Base-by-base conservation (phyloP, 495 filamentous ascomycete species). In the Neurospora pannonica region DNA sequence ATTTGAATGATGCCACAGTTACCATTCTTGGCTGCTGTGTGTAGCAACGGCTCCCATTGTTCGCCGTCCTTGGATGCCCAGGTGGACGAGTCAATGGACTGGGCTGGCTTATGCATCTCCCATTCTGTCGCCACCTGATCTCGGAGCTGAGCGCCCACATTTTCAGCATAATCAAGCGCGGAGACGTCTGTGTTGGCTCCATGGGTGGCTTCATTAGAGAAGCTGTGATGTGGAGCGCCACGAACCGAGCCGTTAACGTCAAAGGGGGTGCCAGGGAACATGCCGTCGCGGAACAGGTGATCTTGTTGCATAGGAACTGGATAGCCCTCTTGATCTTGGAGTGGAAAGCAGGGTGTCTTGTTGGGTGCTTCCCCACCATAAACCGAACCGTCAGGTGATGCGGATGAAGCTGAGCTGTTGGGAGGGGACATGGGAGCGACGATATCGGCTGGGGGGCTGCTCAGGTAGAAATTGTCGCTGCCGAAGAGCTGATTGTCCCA, bases 21-120 rank as follows among this genome's bases (percentile, higher is more conserved):
- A 9, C 71, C 43, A 17, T 72, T 72, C 34, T 62, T 72, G 24
- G 71, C 71, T 34, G 71, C 71, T 48, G 71, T 72, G 28, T 72
- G 71, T 48, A 72, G 43, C 17, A 72, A 48, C 15, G 71, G 71
- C 71, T 72, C 71, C 40, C 40, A 72, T 37, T 31, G 71, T 17
- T 34, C 71, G 28, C 28, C 28, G 7, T 62, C 39, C 28, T 11
- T 62, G 42, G 40, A 48, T 1, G 40, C 9, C 71, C 71, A 72
- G 8, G 71, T 72, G 15, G 31, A 31, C 15, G 54, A 67, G 28
- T 9, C 28, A 34, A 34, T 67, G 15, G 71, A 46, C 34, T 72
- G 28, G 71, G 28, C 4, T 38, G 39, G 28, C 37, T 62, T 34
- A 19, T 46, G 42, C 39, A 37, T 36, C 31, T 67, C 38, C 71